Percentiles rank a stretch among this genome's conserved stretches.
phyloP scores from a whole-genome alignment of 2,329 filamentous ascomycete genomes.

The Basipetospora chlamydospora region DNA sequence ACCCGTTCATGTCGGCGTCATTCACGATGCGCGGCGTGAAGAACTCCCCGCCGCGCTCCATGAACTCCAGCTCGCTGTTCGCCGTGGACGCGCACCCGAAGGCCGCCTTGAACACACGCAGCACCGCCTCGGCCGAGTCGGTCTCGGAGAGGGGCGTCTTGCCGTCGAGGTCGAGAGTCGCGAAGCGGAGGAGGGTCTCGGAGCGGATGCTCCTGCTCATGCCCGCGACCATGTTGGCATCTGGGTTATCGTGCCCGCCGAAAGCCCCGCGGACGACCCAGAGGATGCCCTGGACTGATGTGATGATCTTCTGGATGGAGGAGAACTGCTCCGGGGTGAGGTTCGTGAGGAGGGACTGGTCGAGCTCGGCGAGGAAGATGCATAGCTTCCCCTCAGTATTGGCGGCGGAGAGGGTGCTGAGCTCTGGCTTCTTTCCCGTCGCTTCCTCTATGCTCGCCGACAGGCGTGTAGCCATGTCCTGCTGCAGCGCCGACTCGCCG shows the following conservation, averaged over 20 bases:
- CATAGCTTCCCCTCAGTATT: slow-evolving; percentile 12
- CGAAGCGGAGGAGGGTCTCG: slow-evolving; percentile 27
- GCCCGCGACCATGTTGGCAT: slow-evolving; percentile 29
- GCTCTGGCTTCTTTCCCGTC: slow-evolving; percentile 8
- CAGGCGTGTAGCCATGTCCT: slow-evolving; percentile 8
- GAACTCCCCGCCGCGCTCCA: slow-evolving; percentile 22
- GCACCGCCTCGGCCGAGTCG: slow-evolving; percentile 18
- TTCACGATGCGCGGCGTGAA: slow-evolving; percentile 25
- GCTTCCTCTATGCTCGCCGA: slow-evolving; percentile 8
- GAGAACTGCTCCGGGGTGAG: slow-evolving; percentile 23
- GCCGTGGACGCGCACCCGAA: slow-evolving; percentile 18
- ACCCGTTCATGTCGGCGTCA: slow-evolving; percentile 25
- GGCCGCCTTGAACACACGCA: slow-evolving; percentile 19
- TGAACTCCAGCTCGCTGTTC: slow-evolving; percentile 27
- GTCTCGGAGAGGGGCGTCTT: slow-evolving; percentile 7
- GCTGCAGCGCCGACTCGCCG: slow-evolving; percentile 9
- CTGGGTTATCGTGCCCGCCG: slow-evolving; percentile 19
- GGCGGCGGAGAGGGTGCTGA: slow-evolving; percentile 12
- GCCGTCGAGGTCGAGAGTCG: slow-evolving; percentile 28
- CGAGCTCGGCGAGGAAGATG: slow-evolving; percentile 29
- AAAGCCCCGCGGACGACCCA: slow-evolving; percentile 27
- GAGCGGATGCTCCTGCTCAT: slow-evolving; percentile 30
- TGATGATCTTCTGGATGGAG: slow-evolving; percentile 20
- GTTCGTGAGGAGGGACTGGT: slow-evolving; percentile 25
- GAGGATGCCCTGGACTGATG: slow-evolving; percentile 19